Percentiles rank a stretch among this genome's conserved stretches.
Conservation (phyloP, 306 rosid species). For the Corylus avellana region DNA sequence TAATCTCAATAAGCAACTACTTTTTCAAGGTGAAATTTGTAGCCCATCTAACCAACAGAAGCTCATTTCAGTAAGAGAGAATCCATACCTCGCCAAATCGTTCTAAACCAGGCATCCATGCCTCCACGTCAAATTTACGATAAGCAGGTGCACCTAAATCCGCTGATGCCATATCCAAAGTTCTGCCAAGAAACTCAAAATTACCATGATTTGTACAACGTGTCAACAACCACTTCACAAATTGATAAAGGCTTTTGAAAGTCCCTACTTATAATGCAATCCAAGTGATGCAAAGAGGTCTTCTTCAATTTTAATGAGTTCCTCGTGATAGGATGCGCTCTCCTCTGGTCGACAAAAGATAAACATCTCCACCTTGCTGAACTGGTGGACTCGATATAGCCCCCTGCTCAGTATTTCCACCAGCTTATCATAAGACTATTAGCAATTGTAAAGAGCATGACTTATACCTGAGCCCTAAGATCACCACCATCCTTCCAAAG, state of each 20-base stretch:
- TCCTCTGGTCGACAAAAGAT: conserved; percentile 82
- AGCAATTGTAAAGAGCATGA: not conserved
- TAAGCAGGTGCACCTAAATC: conserved; percentile 98
- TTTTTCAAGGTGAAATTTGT: not conserved
- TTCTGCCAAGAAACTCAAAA: conserved; percentile 51
- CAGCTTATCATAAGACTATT: not conserved
- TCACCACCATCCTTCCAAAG: not conserved
- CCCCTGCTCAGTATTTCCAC: conserved; percentile 60
- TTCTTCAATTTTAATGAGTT: conserved; percentile 87
- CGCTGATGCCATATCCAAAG: conserved; percentile 89
- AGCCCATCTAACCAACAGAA: not conserved
- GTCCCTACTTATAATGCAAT: conserved; percentile 74
- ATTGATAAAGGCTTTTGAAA: conserved; percentile 24
- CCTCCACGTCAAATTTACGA: conserved; percentile 89
- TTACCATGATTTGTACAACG: conserved; percentile 11
- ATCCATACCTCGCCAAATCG: conserved; percentile 86
- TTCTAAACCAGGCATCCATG: conserved; percentile 97
- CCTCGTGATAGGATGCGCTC: conserved; percentile 78
- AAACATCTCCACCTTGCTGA: conserved; percentile 97
- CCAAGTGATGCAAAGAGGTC: conserved; percentile 79
- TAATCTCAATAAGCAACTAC: not conserved
- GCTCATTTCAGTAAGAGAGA: not conserved
- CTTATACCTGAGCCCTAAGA: conserved; percentile 1
- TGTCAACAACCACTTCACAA: conserved; percentile 7
- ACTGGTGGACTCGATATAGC: conserved; percentile 97